Percentiles rank a stretch among this genome's conserved stretches.
These are phyloP conservation scores for Theobroma grandiflorum DNA, from an alignment of 441 rosid genomes.

Conservation along the genomic window DNA sequence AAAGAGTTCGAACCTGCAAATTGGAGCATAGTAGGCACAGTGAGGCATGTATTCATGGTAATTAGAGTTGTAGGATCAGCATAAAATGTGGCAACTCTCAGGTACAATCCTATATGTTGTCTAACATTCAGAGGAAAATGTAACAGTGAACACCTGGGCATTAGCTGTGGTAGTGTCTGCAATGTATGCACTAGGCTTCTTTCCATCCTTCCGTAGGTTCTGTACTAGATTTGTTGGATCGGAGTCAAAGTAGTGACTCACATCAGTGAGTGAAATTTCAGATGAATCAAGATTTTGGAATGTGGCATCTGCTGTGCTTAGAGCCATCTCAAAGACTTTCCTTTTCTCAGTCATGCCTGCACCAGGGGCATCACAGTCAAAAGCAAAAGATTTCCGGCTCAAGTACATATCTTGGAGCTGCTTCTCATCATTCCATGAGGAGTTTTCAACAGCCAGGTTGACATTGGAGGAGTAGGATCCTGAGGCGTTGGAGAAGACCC, in stretches of 20 bases:
- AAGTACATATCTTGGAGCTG: slow-evolving; percentile 99
- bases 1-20: slow-evolving; percentile 83
- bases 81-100: not conserved
- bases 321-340: slow-evolving; percentile 94
- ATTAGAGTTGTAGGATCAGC: not conserved
- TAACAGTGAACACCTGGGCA: slow-evolving; percentile 70
- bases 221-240: slow-evolving; percentile 98
- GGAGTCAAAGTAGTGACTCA: slow-evolving; percentile 96
- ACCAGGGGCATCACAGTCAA: slow-evolving; percentile 92
- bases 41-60: not conserved
- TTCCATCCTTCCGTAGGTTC: slow-evolving; percentile 86
- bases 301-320: slow-evolving; percentile 95
- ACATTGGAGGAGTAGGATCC: slow-evolving; percentile 94
- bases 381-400: slow-evolving; percentile 97
- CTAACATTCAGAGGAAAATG: not conserved
- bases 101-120: not conserved
- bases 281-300: slow-evolving; percentile 99
- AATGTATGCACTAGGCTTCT: slow-evolving; percentile 91
- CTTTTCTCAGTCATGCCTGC: slow-evolving; percentile 95
- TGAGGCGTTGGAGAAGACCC: slow-evolving; percentile 91
- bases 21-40: not conserved
- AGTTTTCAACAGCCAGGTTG: slow-evolving; percentile 95
- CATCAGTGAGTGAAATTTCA: slow-evolving; percentile 96
- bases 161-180: slow-evolving; percentile 98
- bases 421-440: slow-evolving; percentile 99